Base-by-base conservation (phyloP, 805 yeast genomes). In the Sugiyamaella qingdaonensis region DNA sequence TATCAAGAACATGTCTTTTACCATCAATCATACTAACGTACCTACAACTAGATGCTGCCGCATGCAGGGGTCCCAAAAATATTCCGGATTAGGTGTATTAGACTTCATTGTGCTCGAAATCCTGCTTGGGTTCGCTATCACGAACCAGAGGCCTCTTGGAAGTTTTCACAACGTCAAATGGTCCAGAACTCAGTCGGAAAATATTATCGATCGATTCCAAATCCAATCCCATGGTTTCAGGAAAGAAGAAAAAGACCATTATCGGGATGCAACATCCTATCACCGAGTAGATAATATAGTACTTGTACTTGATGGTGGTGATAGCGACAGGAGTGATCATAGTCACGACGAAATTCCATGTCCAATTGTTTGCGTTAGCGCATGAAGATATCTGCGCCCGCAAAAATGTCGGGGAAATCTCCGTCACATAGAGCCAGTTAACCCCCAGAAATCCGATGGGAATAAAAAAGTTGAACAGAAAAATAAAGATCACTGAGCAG, bases 131-230 rank as follows among this genome's bases (percentile, higher is more conserved):
- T 32, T 32, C 35, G 13, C 13, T 32, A 10, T 32, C 35, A 10
- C 13, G 35, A 10, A 32, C 35, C 13, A 32, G 35, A 14, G 42
- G 42, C 42, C 16, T 36, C 16, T 36, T 36, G 9, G 42, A 36
- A n/a, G 42, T 36, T 19, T 19, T 9, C 9, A 36, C 42, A 9
- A 36, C 42, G 16, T 36, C 42, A 10, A 36, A 36, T 36, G 42
- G 42, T 13, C 42, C 14, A 16, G 11, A 14, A 19, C 46, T 36
- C 8, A 36, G 16, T 9, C 42, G 42, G 42, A 82, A 85, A 66
- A 85, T 66, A 61, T 76, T 82, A 62, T 84, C 88, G 55, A 84
- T 80, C 68, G 83, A 86, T 70, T 84, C 89, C 64, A 84, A 74
- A 8, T 87, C 80, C 68, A 78, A 79, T 59, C 79, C 83, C 68